Evolutionary conservation across 2,329 filamentous ascomycete species (phyloP).

Genomic region (Fusarium fracticaudum): DNA sequence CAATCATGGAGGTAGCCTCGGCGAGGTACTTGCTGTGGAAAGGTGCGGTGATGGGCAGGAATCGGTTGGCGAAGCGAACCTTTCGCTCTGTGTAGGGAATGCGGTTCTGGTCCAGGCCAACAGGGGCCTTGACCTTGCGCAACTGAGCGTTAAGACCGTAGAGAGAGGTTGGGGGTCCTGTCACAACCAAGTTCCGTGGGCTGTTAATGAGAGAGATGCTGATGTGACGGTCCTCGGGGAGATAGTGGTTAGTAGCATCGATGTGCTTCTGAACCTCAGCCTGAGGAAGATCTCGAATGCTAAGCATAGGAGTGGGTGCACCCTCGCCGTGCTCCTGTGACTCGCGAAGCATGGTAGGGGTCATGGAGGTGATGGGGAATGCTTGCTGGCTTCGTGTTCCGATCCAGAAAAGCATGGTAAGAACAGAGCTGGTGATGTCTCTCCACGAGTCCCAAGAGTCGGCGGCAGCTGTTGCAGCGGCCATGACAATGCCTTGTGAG

Average conservation of each 20-base stretch:
- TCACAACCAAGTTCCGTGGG: conserved; percentile 95
- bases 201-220: conserved; percentile 96
- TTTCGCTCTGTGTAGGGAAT: conserved; percentile 96
- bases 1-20: conserved; percentile 82
- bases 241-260: conserved; percentile 94
- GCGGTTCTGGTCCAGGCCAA: conserved; percentile 94
- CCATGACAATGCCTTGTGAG: conserved; percentile 95
- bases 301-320: conserved; percentile 96
- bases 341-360: conserved; percentile 89
- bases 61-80: conserved; percentile 94
- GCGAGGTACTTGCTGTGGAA: conserved; percentile 97
- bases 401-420: conserved; percentile 98
- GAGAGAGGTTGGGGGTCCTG: conserved; percentile 92
- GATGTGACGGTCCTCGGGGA: conserved; percentile 92
- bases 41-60: conserved; percentile 95
- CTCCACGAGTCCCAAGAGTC: conserved; percentile 94
- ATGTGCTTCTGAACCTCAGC: conserved; percentile 95
- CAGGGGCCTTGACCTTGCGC: conserved; percentile 96
- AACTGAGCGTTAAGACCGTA: conserved; percentile 96
- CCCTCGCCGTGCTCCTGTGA: conserved; percentile 95
- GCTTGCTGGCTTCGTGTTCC: conserved; percentile 96
- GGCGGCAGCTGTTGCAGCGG: conserved; percentile 88
- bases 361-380: conserved; percentile 93
- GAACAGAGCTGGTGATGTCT: conserved; percentile 78
- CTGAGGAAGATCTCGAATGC: conserved; percentile 90